Base-by-base conservation (phyloP, 805 yeast genomes). In the Yamadazyma phyllophila region DNA sequence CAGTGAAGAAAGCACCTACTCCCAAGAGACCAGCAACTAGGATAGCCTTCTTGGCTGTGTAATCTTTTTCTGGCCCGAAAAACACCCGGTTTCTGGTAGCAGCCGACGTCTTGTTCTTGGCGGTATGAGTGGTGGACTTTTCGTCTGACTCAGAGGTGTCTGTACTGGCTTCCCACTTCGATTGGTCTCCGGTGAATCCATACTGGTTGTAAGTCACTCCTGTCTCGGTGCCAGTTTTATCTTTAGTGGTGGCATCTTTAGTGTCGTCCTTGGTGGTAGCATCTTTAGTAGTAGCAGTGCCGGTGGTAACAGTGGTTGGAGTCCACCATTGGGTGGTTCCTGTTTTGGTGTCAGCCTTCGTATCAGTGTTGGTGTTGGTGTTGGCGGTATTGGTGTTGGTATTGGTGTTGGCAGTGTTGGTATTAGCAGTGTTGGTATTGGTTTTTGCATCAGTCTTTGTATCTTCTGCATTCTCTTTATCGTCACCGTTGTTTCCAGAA, bases 121-220 rank as follows among this genome's bases (percentile, higher is more conserved):
- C 44, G 8, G 55, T 39, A 17, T 53, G 45, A 26, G 48, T 52
- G 20, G 51, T 41, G 8, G 56, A 44, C 9, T 39, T 38, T 10
- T 44, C 20, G 4, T 26, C 48, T 7, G 54, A 44, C 15, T 36
- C 46, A 33, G 44, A 32, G 12, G 37, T n/a, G 7, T 35, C 40
- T 29, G 54, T 49, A 12, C 56, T 36, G 2, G 57, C 61, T 15
- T 47, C 51, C 76, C 76, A 71, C 3, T 47, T 48, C 0, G 68
- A 61, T 50, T 71, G 71, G 1, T 63, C 51, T 1, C 76, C 76
- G 4, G 71, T 65, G 51, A 70, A 71, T 1, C 76, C 76, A 63
- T 66, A 70, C 48, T 67, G 68, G 55, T 71, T 71, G 56, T 58
- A 70, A 6, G 67, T 52, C 24, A 46, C 63, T 10, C 27, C 33